A percentile compares a stretch with the other conserved stretches of the same genome.
These are phyloP conservation scores for Collybia mongolica DNA, from an alignment of 768 basidiomycete species.

Conservation along the genomic window DNA sequence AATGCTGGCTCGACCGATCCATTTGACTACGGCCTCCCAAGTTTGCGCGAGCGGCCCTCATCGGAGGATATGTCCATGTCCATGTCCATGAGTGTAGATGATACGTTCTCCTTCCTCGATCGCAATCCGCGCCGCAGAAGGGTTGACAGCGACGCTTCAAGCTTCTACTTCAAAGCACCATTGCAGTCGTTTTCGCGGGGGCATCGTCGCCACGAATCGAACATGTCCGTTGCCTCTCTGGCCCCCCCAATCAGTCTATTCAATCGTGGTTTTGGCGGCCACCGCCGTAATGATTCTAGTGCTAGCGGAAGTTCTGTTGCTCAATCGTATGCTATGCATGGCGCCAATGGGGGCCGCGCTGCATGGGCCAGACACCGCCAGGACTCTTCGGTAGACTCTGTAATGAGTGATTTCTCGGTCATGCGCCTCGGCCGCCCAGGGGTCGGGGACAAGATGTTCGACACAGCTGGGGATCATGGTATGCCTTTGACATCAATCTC, in stretches of 20 bases:
- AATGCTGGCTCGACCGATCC: conserved; percentile 66
- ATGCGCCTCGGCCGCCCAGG: conserved; percentile 66
- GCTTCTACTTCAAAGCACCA: conserved; percentile 67
- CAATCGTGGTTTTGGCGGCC: conserved; percentile 58
- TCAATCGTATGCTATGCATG: conserved; percentile 52
- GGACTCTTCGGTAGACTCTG: conserved; percentile 62
- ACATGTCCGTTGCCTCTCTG: conserved; percentile 48
- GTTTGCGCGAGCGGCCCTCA: conserved; percentile 50
- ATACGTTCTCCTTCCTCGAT: conserved; percentile 67
- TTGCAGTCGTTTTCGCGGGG: conserved; percentile 37
- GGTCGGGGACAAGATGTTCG: conserved; percentile 88
- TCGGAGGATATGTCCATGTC: conserved; percentile 59
- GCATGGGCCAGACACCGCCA: conserved; percentile 60
- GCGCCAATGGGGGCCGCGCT: conserved; percentile 51
- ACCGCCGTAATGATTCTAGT: conserved; percentile 57
- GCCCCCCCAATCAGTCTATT: conserved; percentile 72
- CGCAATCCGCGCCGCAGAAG: conserved; percentile 38
- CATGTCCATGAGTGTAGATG: conserved; percentile 59
- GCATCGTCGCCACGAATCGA: conserved; percentile 65
- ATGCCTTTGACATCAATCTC: conserved; percentile 62
- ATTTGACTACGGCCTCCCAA: conserved; percentile 67
- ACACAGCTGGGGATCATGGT: conserved; percentile 47
- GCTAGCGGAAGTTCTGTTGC: conserved; percentile 59
- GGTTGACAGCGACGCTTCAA: conserved; percentile 75
- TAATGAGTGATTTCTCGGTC: conserved; percentile 61